Evolutionary conservation across 2,329 filamentous ascomycete genomes (phyloP).

Genomic region (Exutisphaerella laricina): DNA sequence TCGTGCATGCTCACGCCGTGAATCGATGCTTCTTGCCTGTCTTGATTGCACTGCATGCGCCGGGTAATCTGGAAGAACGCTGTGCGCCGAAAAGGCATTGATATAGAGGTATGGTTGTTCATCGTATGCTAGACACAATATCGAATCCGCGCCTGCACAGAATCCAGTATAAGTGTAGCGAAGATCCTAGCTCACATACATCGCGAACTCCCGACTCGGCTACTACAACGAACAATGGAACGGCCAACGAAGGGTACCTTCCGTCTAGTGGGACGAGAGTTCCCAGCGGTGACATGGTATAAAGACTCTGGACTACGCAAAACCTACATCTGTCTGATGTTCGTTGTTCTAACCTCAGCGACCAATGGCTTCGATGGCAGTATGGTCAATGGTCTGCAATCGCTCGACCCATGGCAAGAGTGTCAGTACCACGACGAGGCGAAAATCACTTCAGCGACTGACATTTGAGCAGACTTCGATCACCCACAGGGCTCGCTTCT

Average conservation of each 20-base stretch:
- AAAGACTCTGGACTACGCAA: slow-evolving; percentile 29
- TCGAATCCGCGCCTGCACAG: background rate
- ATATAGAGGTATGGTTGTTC: background rate
- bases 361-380: slow-evolving; percentile 49
- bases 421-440: slow-evolving; percentile 27
- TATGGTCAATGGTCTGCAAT: slow-evolving; percentile 49
- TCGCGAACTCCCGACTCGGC: too few species aligned
- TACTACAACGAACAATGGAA: too few species aligned
- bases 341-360: slow-evolving; percentile 30
- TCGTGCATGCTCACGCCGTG: background rate
- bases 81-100: background rate
- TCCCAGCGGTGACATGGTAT: slow-evolving; percentile 33
- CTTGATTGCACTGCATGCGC: background rate
- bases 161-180: background rate
- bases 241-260: slow-evolving; percentile 31
- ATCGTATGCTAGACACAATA: background rate
- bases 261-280: slow-evolving; percentile 28
- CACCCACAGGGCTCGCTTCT: slow-evolving; percentile 35
- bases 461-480: slow-evolving; percentile 33
- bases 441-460: background rate
- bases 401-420: slow-evolving; percentile 41
- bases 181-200: background rate
- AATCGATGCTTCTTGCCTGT: background rate
- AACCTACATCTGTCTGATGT: slow-evolving; percentile 32
- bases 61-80: background rate